Base-by-base conservation (phyloP, 768 basidiomycete genomes). In the Rossbeevera mucosa region DNA sequence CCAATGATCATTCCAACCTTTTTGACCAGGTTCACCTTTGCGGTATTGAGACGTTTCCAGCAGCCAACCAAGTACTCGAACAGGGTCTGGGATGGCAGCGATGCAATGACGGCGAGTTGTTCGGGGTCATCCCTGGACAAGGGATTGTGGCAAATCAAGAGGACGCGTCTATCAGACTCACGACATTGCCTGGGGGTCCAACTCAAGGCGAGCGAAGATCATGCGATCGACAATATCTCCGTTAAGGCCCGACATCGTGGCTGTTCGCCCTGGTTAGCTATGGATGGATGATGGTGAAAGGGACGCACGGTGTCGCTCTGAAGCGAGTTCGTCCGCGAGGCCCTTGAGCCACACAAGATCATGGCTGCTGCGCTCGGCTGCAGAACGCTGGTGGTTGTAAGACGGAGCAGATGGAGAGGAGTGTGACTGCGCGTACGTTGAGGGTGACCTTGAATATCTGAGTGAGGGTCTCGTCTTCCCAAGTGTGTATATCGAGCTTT, bases 41-140 rank as follows among this genome's bases (percentile, higher is more conserved):
- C 76, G 7, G 71, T 56, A 56, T 88, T 87, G 38, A 88, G 59
- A n/a, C 94, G 80, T 70, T 91, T 93, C 95, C 95, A 99, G 62
- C 88, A 87, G 18, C 87, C 87, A 8, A 91, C 79, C 21, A 99
- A 76, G 65, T 92, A 98, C 63, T 96, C 91, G 53, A 95, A 92
- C 0, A 82, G 77, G 0, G 94, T 93, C 50, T 83, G 71, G 7
- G 80, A 58, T 8, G 93, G 91, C 16, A 97, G 73, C 21, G 86
- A 87, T 3, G 88, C 88, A 1, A 91, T 68, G 16, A 90, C 83
- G 5, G 83, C 74, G 30, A 86, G 72, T 64, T 82, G 88, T 20
- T 89, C 87, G n/a, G 85, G 67, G 58, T 91, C 88, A 63, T 85
- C 83, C 46, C 86, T 91, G 58, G 13, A 44, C 18, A 13, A 8